Evolutionary conservation across 2,329 filamentous ascomycete genomes (phyloP).

Genomic region (Aspergillus pseudonomiae): DNA sequence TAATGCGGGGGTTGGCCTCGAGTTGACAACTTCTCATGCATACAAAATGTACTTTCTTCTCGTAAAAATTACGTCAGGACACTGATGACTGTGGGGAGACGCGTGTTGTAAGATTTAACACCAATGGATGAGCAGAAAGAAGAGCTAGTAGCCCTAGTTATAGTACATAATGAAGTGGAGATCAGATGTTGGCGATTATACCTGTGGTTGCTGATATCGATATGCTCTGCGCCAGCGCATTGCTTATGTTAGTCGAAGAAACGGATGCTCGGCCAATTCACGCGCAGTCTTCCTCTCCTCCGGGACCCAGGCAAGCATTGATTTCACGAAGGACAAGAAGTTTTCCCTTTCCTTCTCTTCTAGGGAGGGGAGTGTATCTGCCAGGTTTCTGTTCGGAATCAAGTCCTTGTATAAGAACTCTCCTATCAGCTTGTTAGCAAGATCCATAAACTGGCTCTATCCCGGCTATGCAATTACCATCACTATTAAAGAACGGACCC

Average conservation of each 20-base stretch:
- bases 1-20: neutral
- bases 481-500: slow-evolving; percentile 30
- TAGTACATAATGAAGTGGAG: too few species aligned
- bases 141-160: neutral
- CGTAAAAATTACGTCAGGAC: too few species aligned
- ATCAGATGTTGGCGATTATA: too few species aligned
- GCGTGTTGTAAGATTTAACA: neutral
- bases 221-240: too few species aligned
- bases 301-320: slow-evolving; percentile 41
- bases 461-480: slow-evolving; percentile 18
- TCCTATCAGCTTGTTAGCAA: slow-evolving; percentile 15
- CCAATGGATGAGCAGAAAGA: neutral
- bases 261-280: slow-evolving; percentile 41
- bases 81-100: neutral
- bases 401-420: slow-evolving; percentile 27
- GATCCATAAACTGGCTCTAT: slow-evolving; percentile 14
- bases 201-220: too few species aligned
- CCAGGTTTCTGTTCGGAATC: slow-evolving; percentile 22
- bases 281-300: slow-evolving; percentile 40
- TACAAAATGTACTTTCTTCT: too few species aligned
- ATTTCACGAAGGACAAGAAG: slow-evolving; percentile 37
- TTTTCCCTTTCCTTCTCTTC: slow-evolving; percentile 33
- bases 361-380: slow-evolving; percentile 27
- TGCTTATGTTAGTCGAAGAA: slow-evolving; percentile 23
- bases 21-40: too few species aligned